These are phyloP conservation scores for Sphagnum contortum DNA, from an alignment of 225 moss, liverwort and hornwort genomes.

Conservation along the genomic window DNA sequence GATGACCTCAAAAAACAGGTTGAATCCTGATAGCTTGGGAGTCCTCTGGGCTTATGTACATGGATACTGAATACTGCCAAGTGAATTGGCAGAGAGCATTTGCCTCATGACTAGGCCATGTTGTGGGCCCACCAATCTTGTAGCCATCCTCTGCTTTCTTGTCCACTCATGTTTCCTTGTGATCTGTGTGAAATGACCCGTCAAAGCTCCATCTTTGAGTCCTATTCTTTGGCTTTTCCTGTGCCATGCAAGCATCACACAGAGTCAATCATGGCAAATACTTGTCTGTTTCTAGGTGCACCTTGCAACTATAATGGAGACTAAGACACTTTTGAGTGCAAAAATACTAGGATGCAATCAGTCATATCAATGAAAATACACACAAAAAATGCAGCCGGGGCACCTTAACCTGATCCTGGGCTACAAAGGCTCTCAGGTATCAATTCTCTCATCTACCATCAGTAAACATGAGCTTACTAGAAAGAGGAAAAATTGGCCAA, in stretches of 20 bases:
- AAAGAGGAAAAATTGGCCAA: too few species aligned
- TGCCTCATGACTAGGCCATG: constrained; percentile 17
- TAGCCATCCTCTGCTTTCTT: constrained; percentile 50
- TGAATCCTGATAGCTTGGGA: constrained; percentile 92
- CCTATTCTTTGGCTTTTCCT: constrained; percentile 66
- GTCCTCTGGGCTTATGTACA: constrained; percentile 69
- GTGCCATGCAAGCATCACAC: constrained; percentile 9
- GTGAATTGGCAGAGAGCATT: constrained; percentile 15
- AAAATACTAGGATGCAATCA: too few species aligned
- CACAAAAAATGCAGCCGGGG: too few species aligned
- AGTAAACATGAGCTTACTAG: too few species aligned
- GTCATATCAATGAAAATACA: too few species aligned
- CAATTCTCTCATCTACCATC: too few species aligned
- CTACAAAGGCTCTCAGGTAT: too few species aligned
- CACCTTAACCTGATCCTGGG: too few species aligned
- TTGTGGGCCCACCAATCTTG: neutral
- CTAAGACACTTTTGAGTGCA: too few species aligned
- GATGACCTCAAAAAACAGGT: constrained; percentile 88
- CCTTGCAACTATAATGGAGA: too few species aligned
- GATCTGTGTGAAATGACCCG: constrained; percentile 45
- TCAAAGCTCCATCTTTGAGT: constrained; percentile 86
- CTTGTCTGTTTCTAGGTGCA: too few species aligned
- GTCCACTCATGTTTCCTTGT: constrained; percentile 32
- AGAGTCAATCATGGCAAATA: neutral
- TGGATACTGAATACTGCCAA: constrained; percentile 38